These are phyloP conservation scores for Venturia oleaginea DNA, from an alignment of 2,329 filamentous ascomycete genomes.

Conservation along the genomic window DNA sequence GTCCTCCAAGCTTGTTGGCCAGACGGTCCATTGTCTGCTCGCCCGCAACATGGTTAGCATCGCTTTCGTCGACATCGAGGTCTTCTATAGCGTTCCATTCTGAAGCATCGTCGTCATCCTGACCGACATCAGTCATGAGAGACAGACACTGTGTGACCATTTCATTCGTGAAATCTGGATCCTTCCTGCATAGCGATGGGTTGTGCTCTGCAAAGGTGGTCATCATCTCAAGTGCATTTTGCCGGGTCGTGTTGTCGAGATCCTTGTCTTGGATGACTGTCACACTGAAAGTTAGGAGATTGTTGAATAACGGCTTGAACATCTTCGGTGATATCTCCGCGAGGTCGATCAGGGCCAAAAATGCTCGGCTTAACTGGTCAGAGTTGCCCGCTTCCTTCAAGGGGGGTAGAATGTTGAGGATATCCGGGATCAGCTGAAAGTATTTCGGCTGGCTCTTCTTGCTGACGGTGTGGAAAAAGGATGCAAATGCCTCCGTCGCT, in stretches of 20 bases:
- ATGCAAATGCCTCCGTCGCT: conserved; percentile 92
- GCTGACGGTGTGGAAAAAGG: conserved; percentile 83
- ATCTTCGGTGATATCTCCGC: conserved; percentile 93
- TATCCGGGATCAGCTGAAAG: conserved; percentile 75
- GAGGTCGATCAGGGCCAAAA: conserved; percentile 85
- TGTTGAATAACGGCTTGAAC: conserved; percentile 93
- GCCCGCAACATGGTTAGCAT: conserved; percentile 92
- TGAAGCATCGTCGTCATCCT: conserved; percentile 86
- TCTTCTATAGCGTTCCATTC: conserved; percentile 94
- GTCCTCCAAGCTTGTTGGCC: conserved; percentile 93
- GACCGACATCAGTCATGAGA: conserved; percentile 92
- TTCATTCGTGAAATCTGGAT: conserved; percentile 79
- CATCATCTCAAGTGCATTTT: conserved; percentile 95
- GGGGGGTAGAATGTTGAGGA: conserved; percentile 88
- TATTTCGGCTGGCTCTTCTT: conserved; percentile 89
- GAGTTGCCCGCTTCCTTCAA: conserved; percentile 88
- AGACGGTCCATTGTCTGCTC: conserved; percentile 98
- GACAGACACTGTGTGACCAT: conserved; percentile 99
- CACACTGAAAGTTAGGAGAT: conserved; percentile 84
- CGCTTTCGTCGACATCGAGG: conserved; percentile 90
- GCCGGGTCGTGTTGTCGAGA: conserved; percentile 76
- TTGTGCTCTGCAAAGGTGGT: conserved; percentile 95
- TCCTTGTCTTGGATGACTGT: conserved; percentile 95
- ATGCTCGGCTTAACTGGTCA: conserved; percentile 80
- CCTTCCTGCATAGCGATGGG: conserved; percentile 90